These are phyloP conservation scores for Saccharomycopsis selenospora DNA, from an alignment of 805 yeast species.

Conservation along the genomic window DNA sequence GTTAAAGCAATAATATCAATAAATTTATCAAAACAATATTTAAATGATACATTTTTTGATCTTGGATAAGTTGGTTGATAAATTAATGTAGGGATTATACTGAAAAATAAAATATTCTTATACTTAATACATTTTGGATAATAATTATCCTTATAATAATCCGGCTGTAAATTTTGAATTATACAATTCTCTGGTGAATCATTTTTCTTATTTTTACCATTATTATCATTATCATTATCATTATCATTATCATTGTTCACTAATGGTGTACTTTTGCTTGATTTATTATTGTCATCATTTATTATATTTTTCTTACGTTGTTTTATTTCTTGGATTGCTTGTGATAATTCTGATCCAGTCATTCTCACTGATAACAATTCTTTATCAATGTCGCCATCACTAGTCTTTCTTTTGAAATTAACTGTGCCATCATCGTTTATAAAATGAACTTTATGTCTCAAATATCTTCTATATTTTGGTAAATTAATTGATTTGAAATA, in stretches of 20 bases:
- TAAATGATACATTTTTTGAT: conserved; percentile 26
- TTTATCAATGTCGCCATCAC: conserved; percentile 6
- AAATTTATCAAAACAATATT: conserved; percentile 29
- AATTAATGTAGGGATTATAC: conserved; percentile 41
- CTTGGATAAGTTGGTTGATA: conserved; percentile 44
- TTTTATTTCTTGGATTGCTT: conserved; percentile 10
- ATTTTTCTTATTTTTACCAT: conserved; percentile 2
- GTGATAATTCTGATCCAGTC: conserved; percentile 19
- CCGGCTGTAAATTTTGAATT: conserved; percentile 27
- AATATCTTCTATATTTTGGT: conserved; percentile 14
- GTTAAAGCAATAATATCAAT: conserved; percentile 30
- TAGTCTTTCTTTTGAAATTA: conserved; percentile 5
- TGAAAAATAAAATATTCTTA: conserved; percentile 31
- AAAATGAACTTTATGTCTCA: conserved; percentile 8
- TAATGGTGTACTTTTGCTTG: background rate
- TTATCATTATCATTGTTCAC: background rate
- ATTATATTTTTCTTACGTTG: conserved; percentile 9
- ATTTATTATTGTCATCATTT: too few species aligned
- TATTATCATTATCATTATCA: background rate
- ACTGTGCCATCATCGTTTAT: conserved; percentile 18
- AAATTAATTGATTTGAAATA: conserved; percentile 22
- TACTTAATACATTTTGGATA: conserved; percentile 37
- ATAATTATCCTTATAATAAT: conserved; percentile 27
- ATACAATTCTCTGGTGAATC: too few species aligned
- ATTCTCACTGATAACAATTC: conserved; percentile 13